These are phyloP conservation scores for Lolium multiflorum DNA, from an alignment of 176 grass and related monocot genomes.

Conservation along the genomic window DNA sequence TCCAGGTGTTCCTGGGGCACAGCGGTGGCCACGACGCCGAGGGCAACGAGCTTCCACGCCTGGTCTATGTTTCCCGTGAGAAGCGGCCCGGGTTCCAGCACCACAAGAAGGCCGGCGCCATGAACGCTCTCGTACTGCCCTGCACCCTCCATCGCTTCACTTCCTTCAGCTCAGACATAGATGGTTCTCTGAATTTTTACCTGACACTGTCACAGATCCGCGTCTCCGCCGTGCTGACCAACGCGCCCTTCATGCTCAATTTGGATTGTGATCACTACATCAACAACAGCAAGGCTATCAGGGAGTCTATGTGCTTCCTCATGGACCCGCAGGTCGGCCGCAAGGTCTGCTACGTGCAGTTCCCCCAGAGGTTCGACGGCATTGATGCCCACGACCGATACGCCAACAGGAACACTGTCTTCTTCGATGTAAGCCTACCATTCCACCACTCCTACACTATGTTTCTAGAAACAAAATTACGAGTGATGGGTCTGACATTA, in stretches of 20 bases:
- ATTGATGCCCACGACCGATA: slow-evolving; percentile 89
- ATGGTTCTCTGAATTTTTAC: background rate
- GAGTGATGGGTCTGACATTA: slow-evolving; percentile 14
- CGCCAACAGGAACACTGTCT: slow-evolving; percentile 97
- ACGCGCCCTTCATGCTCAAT: slow-evolving; percentile 97
- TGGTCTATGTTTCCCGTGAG: slow-evolving; percentile 98
- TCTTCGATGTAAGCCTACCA: slow-evolving; percentile 79
- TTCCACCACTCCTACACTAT: background rate
- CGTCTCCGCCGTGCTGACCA: slow-evolving; percentile 96
- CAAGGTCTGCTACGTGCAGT: slow-evolving; percentile 95
- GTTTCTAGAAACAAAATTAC: background rate
- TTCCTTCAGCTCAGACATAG: background rate
- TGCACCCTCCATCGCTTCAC: background rate
- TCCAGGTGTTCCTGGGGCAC: slow-evolving; percentile 98
- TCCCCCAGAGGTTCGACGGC: slow-evolving; percentile 99
- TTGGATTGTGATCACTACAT: slow-evolving; percentile 99
- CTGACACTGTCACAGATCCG: slow-evolving; percentile 59
- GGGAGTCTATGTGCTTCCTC: slow-evolving; percentile 98
- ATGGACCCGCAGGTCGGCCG: slow-evolving; percentile 94
- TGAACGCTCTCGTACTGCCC: slow-evolving; percentile 86
- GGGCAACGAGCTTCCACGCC: slow-evolving; percentile 91
- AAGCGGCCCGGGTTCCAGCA: slow-evolving; percentile 95
- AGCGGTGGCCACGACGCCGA: slow-evolving; percentile 92
- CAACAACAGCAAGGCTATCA: slow-evolving; percentile 97
- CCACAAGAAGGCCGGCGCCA: slow-evolving; percentile 99